Percentiles rank a stretch among this genome's conserved stretches.
These are phyloP conservation scores for Melaleuca quinquenervia DNA, from an alignment of 345 rosid species.

Conservation along the genomic window DNA sequence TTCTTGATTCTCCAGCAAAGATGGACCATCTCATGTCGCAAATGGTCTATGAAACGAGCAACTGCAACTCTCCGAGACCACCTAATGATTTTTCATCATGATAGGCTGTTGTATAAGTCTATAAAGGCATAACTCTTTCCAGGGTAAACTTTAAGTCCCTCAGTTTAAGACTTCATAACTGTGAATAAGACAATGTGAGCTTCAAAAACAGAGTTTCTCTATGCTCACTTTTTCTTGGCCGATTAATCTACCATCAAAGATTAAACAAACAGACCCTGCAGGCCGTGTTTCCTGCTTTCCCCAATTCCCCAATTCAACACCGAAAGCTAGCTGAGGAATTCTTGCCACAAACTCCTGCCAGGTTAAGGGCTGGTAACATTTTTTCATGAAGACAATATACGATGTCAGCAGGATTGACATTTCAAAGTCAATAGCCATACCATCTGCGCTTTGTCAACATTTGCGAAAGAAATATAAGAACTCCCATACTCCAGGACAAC, in stretches of 20 bases:
- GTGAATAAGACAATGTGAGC: background rate
- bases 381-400: background rate
- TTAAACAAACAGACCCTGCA: background rate
- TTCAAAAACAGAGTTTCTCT: background rate
- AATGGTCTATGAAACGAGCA: background rate
- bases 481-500: background rate
- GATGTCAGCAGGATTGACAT: background rate
- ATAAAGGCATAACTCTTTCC: background rate
- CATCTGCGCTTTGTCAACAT: background rate
- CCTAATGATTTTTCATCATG: background rate
- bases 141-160: background rate
- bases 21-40: background rate
- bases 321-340: background rate
- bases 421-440: background rate
- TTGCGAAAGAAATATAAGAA: background rate
- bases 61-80: background rate
- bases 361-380: background rate
- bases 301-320: background rate
- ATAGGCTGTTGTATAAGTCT: background rate
- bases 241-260: background rate
- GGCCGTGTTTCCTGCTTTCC: background rate
- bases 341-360: background rate
- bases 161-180: background rate
- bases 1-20: background rate
- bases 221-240: background rate